Percentiles rank a stretch among this genome's conserved stretches.
Evolutionary conservation across 257 asterid species (phyloP).

Genomic region (Solanum megistacrolobum): DNA sequence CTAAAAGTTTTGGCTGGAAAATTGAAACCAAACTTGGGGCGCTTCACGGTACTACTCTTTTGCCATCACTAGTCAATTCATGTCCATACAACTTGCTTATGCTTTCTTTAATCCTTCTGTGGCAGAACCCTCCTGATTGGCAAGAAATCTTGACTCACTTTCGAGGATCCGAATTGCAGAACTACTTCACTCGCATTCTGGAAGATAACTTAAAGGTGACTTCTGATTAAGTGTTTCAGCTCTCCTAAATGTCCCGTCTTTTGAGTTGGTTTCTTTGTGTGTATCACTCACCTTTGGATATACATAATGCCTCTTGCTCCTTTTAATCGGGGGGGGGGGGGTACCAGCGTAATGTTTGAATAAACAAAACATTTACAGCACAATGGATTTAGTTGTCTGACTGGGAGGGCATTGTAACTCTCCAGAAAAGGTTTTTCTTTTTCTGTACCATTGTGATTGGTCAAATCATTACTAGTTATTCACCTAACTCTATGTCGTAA

Average conservation of each 20-base stretch:
- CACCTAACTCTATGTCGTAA: background rate
- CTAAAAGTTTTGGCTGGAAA: conserved; percentile 94
- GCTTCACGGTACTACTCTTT: conserved; percentile 46
- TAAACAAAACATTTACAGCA: background rate
- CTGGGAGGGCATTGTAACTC: background rate
- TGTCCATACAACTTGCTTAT: conserved; percentile 6
- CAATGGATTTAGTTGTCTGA: background rate
- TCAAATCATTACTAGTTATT: background rate
- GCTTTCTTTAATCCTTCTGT: conserved; percentile 2
- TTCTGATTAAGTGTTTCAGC: conserved; percentile 1
- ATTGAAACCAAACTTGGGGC: conserved; percentile 96
- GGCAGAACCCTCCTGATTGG: conserved; percentile 99
- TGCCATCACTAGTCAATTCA: background rate
- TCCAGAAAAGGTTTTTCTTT: background rate
- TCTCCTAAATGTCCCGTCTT: background rate
- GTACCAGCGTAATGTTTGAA: background rate
- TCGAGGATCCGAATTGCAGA: conserved; percentile 96
- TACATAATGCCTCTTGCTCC: background rate
- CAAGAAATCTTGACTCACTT: conserved; percentile 94
- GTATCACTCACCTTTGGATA: background rate
- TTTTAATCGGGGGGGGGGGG: background rate
- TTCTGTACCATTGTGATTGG: background rate
- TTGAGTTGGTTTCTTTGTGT: background rate
- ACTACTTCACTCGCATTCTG: conserved; percentile 90
- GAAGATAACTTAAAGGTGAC: conserved; percentile 91